Evolutionary conservation across 805 yeast genomes (phyloP), one percentile per base, ranked within the genome.

Genomic region (Saccharomycopsis amapae): DNA sequence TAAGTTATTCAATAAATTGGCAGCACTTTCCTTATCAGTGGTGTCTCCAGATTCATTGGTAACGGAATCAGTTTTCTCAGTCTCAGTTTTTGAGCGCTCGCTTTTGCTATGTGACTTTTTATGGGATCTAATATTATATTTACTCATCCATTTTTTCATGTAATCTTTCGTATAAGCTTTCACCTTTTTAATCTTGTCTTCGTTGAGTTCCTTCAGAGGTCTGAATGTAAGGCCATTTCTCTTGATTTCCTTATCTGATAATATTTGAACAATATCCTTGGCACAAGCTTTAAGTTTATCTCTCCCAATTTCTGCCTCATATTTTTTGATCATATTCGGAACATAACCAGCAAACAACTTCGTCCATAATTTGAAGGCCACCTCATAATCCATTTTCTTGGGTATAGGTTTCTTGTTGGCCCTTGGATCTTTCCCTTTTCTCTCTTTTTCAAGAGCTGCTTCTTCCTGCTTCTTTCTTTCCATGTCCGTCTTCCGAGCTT

Each of bases 211-310:
- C 12, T 56, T 54, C 1, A 87, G 82, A 2, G 80, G 78, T 1
- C 55, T 33, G 10, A 66, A 63, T 44, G 64, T 62, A 24, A 61
- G 50, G 3, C 51, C 51, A 44, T 65, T 71, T 44, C 74, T 66
- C 48, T 71, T 73, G 46, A 73, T 40, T 60, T 87, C 97, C 60
- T 90, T 93, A 3, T 72, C 70, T 0, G 79, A 76, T 37, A 93
- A 66, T 0, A 68, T 63, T 52, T 78, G 74, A 4, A 81, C 87
- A 47, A 90, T 77, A 41, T 88, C 96, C 50, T 78, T 75, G 2
- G 96, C 85, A 62, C 88, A 82, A 32, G 72, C 72, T 63, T 89
- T 90, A 42, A 86, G 58, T 46, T 77, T 71, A 3, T 84, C 95
- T 48, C 77, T 79, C 3, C 87, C 88, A 19, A 90, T 68, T 44